phyloP scores from a whole-genome alignment of 805 yeast genomes.

The Metschnikowia gruessii region DNA sequence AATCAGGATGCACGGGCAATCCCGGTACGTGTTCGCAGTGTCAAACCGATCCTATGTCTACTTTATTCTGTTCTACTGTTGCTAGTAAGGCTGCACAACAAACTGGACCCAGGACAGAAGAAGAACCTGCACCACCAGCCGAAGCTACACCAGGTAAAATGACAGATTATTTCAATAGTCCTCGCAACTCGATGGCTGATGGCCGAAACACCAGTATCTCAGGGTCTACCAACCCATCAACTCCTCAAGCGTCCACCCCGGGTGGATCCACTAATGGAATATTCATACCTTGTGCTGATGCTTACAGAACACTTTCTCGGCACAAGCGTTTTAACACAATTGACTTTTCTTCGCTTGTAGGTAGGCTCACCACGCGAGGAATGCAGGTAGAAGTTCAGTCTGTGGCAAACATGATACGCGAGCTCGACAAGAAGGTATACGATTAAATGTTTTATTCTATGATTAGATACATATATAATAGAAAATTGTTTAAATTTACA shows the following conservation, averaged over 20 bases:
- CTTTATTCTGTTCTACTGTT: conserved; percentile 82
- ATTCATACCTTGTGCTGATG: conserved; percentile 86
- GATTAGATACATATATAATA: no score
- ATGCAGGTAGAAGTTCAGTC: conserved; percentile 91
- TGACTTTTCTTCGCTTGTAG: conserved; percentile 71
- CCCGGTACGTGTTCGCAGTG: conserved; percentile 88
- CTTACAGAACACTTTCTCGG: conserved; percentile 80
- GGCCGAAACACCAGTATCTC: conserved; percentile 1
- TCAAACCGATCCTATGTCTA: conserved; percentile 82
- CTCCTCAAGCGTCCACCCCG: conserved; percentile 21
- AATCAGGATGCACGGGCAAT: conserved; percentile 69
- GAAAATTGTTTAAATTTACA: no score
- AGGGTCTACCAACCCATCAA: conserved; percentile 15
- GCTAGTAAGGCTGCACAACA: conserved; percentile 49
- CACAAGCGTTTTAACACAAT: conserved; percentile 74
- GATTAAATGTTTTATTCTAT: conserved; percentile 24
- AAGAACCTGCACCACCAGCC: not conserved
- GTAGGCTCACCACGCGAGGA: conserved; percentile 73
- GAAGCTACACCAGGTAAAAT: conserved; percentile 6
- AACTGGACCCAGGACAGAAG: conserved; percentile 4
- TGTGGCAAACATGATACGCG: conserved; percentile 80
- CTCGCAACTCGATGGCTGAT: not conserved
- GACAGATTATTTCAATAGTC: conserved; percentile 4
- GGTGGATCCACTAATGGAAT: conserved; percentile 34
- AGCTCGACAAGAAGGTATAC: conserved; percentile 67